Percentiles rank a stretch among this genome's conserved stretches.
phyloP scores from a whole-genome alignment of 1,284 basidiomycete genomes.

The Calocybe gambosa region DNA sequence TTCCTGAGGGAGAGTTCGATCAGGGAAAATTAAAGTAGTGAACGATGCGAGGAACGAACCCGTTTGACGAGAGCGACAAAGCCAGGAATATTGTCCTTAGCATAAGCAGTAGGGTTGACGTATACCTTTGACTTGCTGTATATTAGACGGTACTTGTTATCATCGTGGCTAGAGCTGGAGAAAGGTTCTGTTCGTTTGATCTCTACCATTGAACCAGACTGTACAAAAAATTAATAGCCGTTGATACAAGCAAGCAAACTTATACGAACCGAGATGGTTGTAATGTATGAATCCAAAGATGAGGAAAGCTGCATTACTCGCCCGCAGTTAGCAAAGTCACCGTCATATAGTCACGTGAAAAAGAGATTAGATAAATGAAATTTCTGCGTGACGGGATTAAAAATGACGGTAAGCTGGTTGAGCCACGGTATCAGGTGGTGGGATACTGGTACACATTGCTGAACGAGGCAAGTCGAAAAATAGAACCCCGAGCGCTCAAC shows the following conservation, averaged over 20 bases:
- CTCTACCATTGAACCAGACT: conserved; percentile 73
- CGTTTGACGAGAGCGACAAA: conserved; percentile 85
- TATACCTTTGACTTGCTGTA: conserved; percentile 92
- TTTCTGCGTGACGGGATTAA: no score
- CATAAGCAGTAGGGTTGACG: conserved; percentile 88
- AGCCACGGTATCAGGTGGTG: no score
- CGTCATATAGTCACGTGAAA: background rate
- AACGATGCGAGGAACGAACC: conserved; percentile 34
- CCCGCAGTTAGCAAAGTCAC: conserved; percentile 8
- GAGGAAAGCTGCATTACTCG: conserved; percentile 22
- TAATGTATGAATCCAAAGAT: conserved; percentile 29
- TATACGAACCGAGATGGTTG: conserved; percentile 25
- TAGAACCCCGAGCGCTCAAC: no score
- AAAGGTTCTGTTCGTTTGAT: conserved; percentile 45
- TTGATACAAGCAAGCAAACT: background rate
- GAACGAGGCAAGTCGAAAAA: no score
- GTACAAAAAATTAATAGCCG: conserved; percentile 6
- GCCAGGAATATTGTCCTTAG: conserved; percentile 89
- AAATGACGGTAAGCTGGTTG: no score
- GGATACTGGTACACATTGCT: no score
- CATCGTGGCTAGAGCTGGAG: conserved; percentile 31
- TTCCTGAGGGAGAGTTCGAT: conserved; percentile 43
- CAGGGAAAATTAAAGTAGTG: conserved; percentile 10
- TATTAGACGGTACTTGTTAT: conserved; percentile 65
- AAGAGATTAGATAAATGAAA: no score